Percentiles rank a stretch among this genome's conserved stretches.
Evolutionary conservation across 345 rosid species (phyloP).

Genomic region (Syzygium grande): DNA sequence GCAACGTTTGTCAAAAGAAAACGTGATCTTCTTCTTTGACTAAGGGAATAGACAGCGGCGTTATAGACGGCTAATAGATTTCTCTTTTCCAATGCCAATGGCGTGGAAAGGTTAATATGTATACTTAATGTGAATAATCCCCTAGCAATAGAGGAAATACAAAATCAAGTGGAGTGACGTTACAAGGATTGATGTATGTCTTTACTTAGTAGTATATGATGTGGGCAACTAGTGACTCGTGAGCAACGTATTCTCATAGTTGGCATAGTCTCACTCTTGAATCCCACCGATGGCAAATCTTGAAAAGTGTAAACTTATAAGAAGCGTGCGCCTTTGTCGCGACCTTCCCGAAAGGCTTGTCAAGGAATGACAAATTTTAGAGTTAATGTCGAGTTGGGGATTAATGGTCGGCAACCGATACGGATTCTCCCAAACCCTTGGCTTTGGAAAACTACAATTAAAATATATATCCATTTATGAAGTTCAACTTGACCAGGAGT

Average conservation of each 20-base stretch:
- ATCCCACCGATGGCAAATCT: not conserved
- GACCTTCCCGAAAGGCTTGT: too few species aligned
- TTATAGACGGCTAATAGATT: not conserved
- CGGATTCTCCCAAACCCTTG: too few species aligned
- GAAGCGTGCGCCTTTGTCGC: not conserved
- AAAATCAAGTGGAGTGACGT: not conserved
- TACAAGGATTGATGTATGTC: not conserved
- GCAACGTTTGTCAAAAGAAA: not conserved
- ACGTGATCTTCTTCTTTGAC: not conserved
- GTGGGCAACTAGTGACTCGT: not conserved
- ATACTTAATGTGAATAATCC: not conserved
- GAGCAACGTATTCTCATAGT: not conserved
- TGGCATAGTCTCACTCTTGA: not conserved
- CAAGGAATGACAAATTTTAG: too few species aligned
- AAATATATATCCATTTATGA: too few species aligned
- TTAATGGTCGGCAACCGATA: too few species aligned
- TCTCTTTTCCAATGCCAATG: not conserved
- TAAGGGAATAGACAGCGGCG: not conserved
- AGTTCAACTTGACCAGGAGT: too few species aligned
- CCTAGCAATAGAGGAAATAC: not conserved
- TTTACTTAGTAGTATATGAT: not conserved
- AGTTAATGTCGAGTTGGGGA: too few species aligned
- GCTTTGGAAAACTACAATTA: too few species aligned
- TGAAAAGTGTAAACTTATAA: not conserved
- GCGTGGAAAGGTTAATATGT: not conserved